These are phyloP conservation scores for Aegilops bicornis DNA, from an alignment of 176 grass and related monocot species.

Conservation along the genomic window DNA sequence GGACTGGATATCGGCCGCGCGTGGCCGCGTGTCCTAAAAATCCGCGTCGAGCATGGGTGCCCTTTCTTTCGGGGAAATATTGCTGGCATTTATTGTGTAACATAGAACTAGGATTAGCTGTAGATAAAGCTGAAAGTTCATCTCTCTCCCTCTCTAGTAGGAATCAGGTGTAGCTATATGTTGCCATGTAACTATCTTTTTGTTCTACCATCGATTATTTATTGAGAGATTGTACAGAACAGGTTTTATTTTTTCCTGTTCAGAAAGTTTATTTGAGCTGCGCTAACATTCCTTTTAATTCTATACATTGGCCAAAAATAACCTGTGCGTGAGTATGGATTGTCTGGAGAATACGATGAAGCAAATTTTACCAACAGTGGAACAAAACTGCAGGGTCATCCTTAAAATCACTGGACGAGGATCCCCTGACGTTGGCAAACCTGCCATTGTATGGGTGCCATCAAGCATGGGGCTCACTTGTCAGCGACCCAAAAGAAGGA, in stretches of 20 bases:
- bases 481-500: no score
- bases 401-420: no score
- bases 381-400: not conserved
- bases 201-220: not conserved
- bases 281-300: not conserved
- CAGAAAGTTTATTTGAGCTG: not conserved
- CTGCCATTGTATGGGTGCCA: no score
- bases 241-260: not conserved
- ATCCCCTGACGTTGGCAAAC: no score
- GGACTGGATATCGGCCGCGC: no score
- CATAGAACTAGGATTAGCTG: conserved; percentile 28
- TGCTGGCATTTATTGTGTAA: conserved; percentile 13
- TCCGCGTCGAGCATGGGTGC: conserved; percentile 23
- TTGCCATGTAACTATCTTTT: conserved; percentile 13
- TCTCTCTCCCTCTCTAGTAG: not conserved
- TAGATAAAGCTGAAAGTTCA: conserved; percentile 27
- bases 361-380: not conserved
- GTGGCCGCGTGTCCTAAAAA: no score
- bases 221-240: not conserved
- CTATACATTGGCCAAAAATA: not conserved
- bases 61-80: not conserved
- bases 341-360: not conserved
- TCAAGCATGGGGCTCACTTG: no score
- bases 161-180: conserved; percentile 22
- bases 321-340: not conserved